These are phyloP conservation scores for Phytophthora niederhauseri DNA, from an alignment of 352 stramenopile species.

Conservation along the genomic window DNA sequence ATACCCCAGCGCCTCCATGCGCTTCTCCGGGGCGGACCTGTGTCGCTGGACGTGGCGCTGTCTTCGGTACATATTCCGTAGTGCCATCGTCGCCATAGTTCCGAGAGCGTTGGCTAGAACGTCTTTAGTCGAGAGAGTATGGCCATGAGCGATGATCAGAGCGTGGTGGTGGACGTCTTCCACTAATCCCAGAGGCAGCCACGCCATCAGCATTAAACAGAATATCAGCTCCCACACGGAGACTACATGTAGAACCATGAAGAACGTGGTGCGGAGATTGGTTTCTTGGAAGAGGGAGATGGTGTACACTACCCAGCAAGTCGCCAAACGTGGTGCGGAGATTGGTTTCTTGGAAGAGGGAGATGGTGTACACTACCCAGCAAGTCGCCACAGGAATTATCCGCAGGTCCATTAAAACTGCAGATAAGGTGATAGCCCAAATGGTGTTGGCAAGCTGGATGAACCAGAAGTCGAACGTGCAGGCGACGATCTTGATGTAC, in stretches of 20 bases:
- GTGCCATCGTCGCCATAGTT: background rate
- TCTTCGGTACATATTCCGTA: background rate
- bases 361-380: background rate
- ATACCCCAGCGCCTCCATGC: background rate
- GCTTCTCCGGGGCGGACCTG: background rate
- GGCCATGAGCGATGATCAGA: background rate
- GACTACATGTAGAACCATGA: background rate
- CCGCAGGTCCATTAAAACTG: background rate
- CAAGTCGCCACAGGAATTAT: background rate
- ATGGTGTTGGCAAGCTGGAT: background rate
- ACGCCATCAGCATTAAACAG: background rate
- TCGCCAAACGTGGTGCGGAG: background rate
- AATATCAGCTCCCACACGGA: background rate
- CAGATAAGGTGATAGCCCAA: background rate
- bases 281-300: background rate
- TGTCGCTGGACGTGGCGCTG: background rate
- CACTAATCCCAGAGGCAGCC: background rate
- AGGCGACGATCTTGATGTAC: background rate
- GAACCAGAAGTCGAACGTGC: constrained; percentile 1
- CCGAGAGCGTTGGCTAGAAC: background rate
- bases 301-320: background rate
- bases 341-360: background rate
- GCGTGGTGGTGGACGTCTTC: background rate
- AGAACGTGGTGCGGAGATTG: background rate
- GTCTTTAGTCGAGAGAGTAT: background rate